Conservation (phyloP, 208 protist genomes). For the Trypanosoma platydactyli region DNA sequence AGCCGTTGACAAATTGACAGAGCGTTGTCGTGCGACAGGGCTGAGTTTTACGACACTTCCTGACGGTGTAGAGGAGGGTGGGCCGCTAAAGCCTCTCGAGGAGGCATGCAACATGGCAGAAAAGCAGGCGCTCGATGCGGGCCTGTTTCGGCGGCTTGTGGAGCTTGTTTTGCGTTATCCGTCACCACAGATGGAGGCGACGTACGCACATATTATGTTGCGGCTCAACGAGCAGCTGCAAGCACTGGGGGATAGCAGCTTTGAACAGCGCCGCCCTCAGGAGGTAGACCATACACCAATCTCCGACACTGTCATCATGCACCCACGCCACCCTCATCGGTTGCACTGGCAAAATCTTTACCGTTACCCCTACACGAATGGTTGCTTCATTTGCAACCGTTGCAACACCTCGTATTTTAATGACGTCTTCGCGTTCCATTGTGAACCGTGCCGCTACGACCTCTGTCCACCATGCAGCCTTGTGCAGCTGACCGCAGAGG, state of each 20-base stretch:
- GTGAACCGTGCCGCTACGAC: constrained; percentile 61
- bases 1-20: constrained; percentile 23
- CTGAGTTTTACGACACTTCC: constrained; percentile 28
- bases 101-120: constrained; percentile 22
- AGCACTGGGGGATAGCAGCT: constrained; percentile 1
- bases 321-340: constrained; percentile 69
- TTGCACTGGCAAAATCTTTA: constrained; percentile 63
- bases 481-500: constrained; percentile 37
- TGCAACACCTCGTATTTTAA: constrained; percentile 24
- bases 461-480: constrained; percentile 70
- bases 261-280: not conserved
- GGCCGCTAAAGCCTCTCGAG: constrained; percentile 28
- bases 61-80: constrained; percentile 33
- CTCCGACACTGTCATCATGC: constrained; percentile 35
- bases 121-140: constrained; percentile 2
- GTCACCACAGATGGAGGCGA: constrained; percentile 13
- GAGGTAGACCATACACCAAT: constrained; percentile 20
- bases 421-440: constrained; percentile 62
- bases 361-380: constrained; percentile 41
- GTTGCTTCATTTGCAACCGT: constrained; percentile 54
- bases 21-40: constrained; percentile 24
- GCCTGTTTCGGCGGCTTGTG: constrained; percentile 26
- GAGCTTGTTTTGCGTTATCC: constrained; percentile 26
- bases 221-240: constrained; percentile 21
- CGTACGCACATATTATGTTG: constrained; percentile 18